phyloP scores from a whole-genome alignment of 805 yeast species.

The Kockiozyma suomiensis region DNA sequence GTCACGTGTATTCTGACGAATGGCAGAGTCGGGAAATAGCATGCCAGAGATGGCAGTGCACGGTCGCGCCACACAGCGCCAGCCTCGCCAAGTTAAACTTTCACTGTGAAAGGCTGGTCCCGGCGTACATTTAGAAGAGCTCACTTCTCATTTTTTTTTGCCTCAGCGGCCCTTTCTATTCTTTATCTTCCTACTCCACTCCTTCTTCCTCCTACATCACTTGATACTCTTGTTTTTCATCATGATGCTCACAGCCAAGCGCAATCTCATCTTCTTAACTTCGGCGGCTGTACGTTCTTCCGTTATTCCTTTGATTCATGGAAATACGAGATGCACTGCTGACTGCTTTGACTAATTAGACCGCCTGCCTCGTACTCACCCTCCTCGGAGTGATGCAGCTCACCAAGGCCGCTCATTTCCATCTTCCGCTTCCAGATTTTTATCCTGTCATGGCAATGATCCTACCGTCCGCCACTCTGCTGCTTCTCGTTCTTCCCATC shows the following conservation, averaged over 20 bases:
- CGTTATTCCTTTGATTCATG: neutral
- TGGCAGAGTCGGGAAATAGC: neutral
- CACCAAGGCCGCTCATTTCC: conserved; percentile 26
- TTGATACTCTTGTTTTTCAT: neutral
- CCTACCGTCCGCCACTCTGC: conserved; percentile 14
- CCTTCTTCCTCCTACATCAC: neutral
- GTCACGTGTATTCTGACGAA: neutral
- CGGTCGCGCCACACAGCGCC: neutral
- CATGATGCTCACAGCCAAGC: conserved; percentile 3
- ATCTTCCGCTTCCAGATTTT: conserved; percentile 17
- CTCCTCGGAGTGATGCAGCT: conserved; percentile 31
- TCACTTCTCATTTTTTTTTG: neutral
- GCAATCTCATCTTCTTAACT: conserved; percentile 6
- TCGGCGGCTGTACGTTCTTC: conserved; percentile 14
- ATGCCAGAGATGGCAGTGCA: neutral
- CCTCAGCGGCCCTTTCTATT: neutral
- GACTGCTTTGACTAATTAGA: conserved; percentile 6
- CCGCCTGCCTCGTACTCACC: conserved; percentile 26
- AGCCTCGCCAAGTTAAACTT: no score
- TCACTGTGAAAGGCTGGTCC: no score
- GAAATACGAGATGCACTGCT: neutral
- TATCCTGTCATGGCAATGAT: conserved; percentile 26
- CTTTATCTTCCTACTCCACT: conserved; percentile 3
- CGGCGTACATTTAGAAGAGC: no score
- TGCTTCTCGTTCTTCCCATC: conserved; percentile 20